Evolutionary conservation across 345 rosid genomes (phyloP).

Genomic region (Syzygium oleosum): DNA sequence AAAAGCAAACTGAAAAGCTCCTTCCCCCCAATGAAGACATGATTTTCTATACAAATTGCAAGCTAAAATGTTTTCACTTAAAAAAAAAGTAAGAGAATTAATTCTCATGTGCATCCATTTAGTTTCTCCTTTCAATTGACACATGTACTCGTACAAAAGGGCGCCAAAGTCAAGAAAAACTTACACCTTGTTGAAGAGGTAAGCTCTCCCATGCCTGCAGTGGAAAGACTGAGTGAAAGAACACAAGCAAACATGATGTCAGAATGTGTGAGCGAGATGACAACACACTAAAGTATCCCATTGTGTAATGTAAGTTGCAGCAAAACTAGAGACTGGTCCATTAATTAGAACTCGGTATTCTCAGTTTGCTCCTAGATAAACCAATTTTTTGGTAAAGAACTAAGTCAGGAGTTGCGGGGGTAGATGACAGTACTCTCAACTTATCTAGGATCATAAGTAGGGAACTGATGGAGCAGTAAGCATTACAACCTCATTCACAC

Average conservation of each 20-base stretch:
- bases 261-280: conserved; percentile 11
- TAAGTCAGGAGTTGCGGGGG: background rate
- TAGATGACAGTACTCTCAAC: background rate
- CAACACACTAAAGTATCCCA: background rate
- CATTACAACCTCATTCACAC: background rate
- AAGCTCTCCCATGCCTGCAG: conserved; percentile 90
- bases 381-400: background rate
- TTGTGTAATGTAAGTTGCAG: background rate
- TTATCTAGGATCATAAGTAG: background rate
- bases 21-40: background rate
- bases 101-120: background rate
- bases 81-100: background rate
- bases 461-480: background rate
- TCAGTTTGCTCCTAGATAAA: background rate
- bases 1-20: background rate
- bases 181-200: conserved; percentile 97
- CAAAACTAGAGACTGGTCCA: background rate
- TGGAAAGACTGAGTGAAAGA: conserved; percentile 71
- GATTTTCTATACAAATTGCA: background rate
- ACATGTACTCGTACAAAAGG: background rate
- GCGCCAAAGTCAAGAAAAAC: conserved; percentile 34
- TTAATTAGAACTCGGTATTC: background rate
- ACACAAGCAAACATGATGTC: conserved; percentile 19
- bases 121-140: background rate
- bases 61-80: background rate